Base-by-base conservation (phyloP, 2,329 filamentous ascomycete species). In the Penicillium sp. region DNA sequence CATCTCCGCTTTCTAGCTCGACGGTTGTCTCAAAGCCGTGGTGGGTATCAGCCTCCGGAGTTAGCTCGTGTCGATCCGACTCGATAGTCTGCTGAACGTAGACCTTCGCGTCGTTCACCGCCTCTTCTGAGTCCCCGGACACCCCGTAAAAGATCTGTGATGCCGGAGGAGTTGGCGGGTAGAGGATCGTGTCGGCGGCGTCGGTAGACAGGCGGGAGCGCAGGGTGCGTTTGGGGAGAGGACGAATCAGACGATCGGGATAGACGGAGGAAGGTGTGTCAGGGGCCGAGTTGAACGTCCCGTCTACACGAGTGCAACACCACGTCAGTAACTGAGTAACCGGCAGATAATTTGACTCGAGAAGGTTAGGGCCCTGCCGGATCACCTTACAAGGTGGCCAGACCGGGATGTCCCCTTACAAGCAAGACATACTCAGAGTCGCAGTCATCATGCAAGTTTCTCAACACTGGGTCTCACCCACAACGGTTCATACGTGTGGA, bases 181-280 rank as follows among this genome's bases (percentile, higher is more conserved):
- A 96, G 66, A 88, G 83, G 67, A 97, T 95, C 29, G 88, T 86
- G 53, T 89, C 88, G 55, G 90, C 92, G 67, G 90, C 88, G 73
- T 96, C 91, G 59, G 91, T 88, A 31, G 93, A 93, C 52, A 99
- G 82, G 55, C 91, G 88, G 72, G 95, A 92, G 68, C 93, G 91
- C 54, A 99, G 83, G 63, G 91, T 89, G 69, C 92, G 89, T 77
- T 91, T 95, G 44, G 95, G 95, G 59, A 99, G 80, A 55, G 95
- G 95, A 71, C 92, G 89, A 73, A 99, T 99, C 60, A 93, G 90
- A 75, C 95, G 88, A 72, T 96, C 91, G 64, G 92, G 92, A 73
- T 91, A 96, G 69, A 91, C 82, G 58, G 90, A 86, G 59, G 92
- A 95, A 62, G 87, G 83, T 58, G 89, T 89, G 80, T 96, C 92